Conservation (phyloP, 495 filamentous ascomycete genomes). For the Aspergillus cavernicola region DNA sequence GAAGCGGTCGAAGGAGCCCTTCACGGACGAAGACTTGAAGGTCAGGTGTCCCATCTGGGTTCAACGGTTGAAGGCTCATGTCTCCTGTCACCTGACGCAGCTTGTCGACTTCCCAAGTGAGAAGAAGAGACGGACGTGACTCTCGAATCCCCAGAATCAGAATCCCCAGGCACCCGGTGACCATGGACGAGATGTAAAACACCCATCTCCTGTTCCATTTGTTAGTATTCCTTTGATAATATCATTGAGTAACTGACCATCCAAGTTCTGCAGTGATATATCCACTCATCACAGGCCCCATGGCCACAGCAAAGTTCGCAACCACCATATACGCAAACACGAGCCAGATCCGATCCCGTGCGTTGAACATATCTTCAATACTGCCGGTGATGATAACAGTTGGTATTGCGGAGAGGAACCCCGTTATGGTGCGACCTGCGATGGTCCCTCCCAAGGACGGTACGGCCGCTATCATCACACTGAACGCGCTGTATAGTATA, state of each 20-base stretch:
- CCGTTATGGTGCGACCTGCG: conserved; percentile 37
- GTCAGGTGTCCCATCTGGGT: conserved; percentile 31
- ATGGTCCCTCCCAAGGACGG: conserved; percentile 27
- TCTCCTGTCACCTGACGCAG: conserved; percentile 25
- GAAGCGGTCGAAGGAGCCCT: conserved; percentile 32
- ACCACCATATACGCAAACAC: conserved; percentile 40
- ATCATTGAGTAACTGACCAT: conserved; percentile 27
- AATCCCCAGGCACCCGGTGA: conserved; percentile 10
- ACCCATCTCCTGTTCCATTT: conserved; percentile 32
- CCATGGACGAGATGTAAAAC: conserved; percentile 26
- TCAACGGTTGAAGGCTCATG: conserved; percentile 21
- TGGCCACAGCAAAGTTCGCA: conserved; percentile 35
- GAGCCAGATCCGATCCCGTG: conserved; percentile 40
- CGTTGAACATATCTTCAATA: conserved; percentile 48
- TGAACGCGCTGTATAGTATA: conserved; percentile 32
- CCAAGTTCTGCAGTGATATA: conserved; percentile 32
- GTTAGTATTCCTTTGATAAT: conserved; percentile 20
- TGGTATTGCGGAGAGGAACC: conserved; percentile 44
- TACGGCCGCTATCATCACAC: conserved; percentile 30
- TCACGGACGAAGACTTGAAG: conserved; percentile 25
- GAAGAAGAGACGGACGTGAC: conserved; percentile 31
- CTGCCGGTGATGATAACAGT: conserved; percentile 42
- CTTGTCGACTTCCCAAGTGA: conserved; percentile 21
- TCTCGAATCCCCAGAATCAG: conserved; percentile 26
- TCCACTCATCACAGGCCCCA: conserved; percentile 43